Evolutionary conservation across 257 asterid species (phyloP).

Genomic region (Lycium ferocissimum): DNA sequence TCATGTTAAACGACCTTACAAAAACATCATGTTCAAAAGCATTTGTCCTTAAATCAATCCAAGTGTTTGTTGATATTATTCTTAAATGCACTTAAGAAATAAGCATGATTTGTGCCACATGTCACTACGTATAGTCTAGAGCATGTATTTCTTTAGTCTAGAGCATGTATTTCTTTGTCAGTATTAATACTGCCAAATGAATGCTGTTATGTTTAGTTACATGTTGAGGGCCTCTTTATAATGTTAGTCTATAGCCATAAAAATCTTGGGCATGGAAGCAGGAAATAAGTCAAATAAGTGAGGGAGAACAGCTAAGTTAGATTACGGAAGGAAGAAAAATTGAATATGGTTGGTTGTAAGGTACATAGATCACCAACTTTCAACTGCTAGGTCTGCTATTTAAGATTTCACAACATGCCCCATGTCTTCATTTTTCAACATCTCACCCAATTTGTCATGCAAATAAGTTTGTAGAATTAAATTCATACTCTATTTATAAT

Average conservation of each 20-base stretch:
- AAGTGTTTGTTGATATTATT: conserved; percentile 23
- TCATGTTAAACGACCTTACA: not conserved
- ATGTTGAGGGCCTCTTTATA: not conserved
- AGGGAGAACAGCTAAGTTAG: conserved; percentile 29
- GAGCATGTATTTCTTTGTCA: not conserved
- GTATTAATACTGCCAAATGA: conserved; percentile 34
- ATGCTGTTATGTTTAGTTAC: conserved; percentile 30
- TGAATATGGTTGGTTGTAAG: conserved; percentile 64
- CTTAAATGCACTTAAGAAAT: not conserved
- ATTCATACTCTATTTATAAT: not conserved
- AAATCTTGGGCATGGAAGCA: not conserved
- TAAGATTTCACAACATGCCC: conserved; percentile 32
- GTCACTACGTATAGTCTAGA: not conserved
- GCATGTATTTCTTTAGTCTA: not conserved
- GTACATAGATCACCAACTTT: conserved; percentile 69
- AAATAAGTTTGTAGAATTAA: conserved; percentile 49
- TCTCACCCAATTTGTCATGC: conserved; percentile 61
- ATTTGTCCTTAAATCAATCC: conserved; percentile 28
- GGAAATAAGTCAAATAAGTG: conserved; percentile 12
- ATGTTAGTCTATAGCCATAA: not conserved
- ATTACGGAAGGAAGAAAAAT: conserved; percentile 39
- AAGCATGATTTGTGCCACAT: not conserved
- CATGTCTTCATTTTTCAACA: conserved; percentile 36
- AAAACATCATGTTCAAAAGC: not conserved
- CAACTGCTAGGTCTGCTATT: conserved; percentile 65